Evolutionary conservation across 2,329 filamentous ascomycete genomes (phyloP).

Genomic region (Biscogniauxia sp.): DNA sequence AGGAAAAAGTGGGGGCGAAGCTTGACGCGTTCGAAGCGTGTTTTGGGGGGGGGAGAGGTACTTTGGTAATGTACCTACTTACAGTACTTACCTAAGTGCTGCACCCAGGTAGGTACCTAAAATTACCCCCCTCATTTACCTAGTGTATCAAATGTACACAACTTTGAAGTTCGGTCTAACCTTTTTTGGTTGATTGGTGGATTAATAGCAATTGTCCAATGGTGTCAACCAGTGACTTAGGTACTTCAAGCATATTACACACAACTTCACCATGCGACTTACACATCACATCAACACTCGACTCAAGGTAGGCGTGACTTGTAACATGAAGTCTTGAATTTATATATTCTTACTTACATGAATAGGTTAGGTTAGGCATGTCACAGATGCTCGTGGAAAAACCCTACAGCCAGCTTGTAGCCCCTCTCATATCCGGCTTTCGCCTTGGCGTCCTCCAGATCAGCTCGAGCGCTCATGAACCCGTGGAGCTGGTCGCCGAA

Average conservation of each 20-base stretch:
- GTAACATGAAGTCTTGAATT: too few species aligned
- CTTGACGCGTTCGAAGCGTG: conserved; percentile 25
- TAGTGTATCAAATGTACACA: too few species aligned
- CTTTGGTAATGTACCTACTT: neutral
- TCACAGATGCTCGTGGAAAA: conserved; percentile 50
- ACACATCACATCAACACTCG: too few species aligned
- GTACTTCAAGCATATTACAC: too few species aligned
- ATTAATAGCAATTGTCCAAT: neutral
- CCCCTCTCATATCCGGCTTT: conserved; percentile 60
- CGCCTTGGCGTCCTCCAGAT: conserved; percentile 52
- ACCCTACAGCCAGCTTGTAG: conserved; percentile 54
- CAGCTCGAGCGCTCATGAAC: conserved; percentile 67
- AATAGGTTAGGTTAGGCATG: too few species aligned
- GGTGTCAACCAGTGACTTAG: too few species aligned
- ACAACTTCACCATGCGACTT: too few species aligned
- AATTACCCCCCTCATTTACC: neutral
- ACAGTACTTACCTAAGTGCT: neutral
- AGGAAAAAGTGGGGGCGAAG: conserved; percentile 3
- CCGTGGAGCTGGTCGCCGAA: conserved; percentile 65
- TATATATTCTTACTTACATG: too few species aligned
- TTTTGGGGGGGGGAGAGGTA: conserved; percentile 6
- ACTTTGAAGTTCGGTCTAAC: too few species aligned
- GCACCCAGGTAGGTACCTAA: too few species aligned
- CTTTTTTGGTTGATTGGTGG: too few species aligned
- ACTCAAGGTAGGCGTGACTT: too few species aligned